Base-by-base conservation (phyloP, 2,329 filamentous ascomycete genomes). In the Hypomyces rosellus region DNA sequence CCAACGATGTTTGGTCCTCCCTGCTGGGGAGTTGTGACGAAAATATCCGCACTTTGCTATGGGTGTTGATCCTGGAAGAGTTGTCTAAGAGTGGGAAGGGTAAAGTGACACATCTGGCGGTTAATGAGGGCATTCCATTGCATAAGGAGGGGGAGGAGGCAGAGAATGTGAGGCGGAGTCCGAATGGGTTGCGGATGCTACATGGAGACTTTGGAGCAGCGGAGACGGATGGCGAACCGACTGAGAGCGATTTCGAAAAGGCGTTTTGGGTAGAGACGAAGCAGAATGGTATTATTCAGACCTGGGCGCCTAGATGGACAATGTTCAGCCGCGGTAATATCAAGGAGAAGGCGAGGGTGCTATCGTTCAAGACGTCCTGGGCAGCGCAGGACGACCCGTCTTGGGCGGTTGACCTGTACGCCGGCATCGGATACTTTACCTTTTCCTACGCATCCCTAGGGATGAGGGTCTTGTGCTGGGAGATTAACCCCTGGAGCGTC, bases 311-410 rank as follows among this genome's bases (percentile, higher is more conserved):
- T 13, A 70, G 84, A 1, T 91, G 89, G 75, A 95, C 90, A 22
- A 96, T 96, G 91, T 97, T 97, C 66, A 90, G 86, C 55, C 80
- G 90, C 1, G 91, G 92, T 3, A 97, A 96, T 66, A 75, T 96
- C 52, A 86, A 84, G 46, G 92, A 97, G 69, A 97, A 96, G 65
- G 83, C 86, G 1, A 75, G 92, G 12, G 69, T 96, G 1, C 68
- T 95, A 4, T 64, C 61, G 0, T 83, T 83, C 57, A 69, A 51
- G 34, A 53, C 34, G 14, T 47, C 34, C 3, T 30, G 9, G 37
- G 39, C n/a, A 34, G 50, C 49, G 30, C 18, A 12, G 1, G 58
- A 69, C 14, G 64, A 65, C 8, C 57, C 60, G 2, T 49, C 52
- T 4, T 82, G 76, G 65, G 81, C 85, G 0, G 79, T 95, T 1